Base-by-base conservation (phyloP, 768 basidiomycete species). In the Leccinellum albellum region DNA sequence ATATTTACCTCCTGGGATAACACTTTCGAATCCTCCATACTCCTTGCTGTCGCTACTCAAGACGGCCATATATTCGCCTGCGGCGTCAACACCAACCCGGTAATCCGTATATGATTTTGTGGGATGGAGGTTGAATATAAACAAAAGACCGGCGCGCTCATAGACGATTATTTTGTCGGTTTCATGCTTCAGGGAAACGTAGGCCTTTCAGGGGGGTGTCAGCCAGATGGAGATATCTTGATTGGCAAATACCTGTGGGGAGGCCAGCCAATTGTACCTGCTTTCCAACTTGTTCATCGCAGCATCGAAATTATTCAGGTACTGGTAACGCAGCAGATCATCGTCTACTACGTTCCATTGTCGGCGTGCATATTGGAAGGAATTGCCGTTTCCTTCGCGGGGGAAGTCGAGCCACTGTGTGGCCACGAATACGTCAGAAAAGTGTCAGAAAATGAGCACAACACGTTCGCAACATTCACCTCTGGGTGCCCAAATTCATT, bases 401-500 rank as follows among this genome's bases (percentile, higher is more conserved):
- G 97, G 97, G 76, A 99, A 99, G 74, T 99, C 97, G 65, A 99
- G 92, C 97, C 97, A 99, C 86, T 93, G 50, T 15, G 54, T n/a
- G 45, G 10, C 20, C 37, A 50, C 4, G 24, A 42, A 21, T 6
- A 50, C 21, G 32, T 61, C 31, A 46, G 24, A 45, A 44, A 26
- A 47, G 26, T 1, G 33, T 60, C 31, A 46, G 21, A 45, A 45
- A 23, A 49, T 21, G 2, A 17, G 28, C 14, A 40, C 4, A 40
- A 47, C 20, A 20, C 24, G 17, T 51, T 47, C 32, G 26, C 3
- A 21, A 48, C 21, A 69, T 77, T 47, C 59, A 88, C 93, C 78
- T 99, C 96, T 12, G 96, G 96, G 71, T 99, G 96, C 44, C 96
- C 96, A 68, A 99, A 99, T 69, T 99, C 96, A 61, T 98, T 98